Evolutionary conservation across 1,139 yeast genomes (phyloP), one percentile per base, ranked within the genome.

Genomic region (Debaryomyces robertsiae): DNA sequence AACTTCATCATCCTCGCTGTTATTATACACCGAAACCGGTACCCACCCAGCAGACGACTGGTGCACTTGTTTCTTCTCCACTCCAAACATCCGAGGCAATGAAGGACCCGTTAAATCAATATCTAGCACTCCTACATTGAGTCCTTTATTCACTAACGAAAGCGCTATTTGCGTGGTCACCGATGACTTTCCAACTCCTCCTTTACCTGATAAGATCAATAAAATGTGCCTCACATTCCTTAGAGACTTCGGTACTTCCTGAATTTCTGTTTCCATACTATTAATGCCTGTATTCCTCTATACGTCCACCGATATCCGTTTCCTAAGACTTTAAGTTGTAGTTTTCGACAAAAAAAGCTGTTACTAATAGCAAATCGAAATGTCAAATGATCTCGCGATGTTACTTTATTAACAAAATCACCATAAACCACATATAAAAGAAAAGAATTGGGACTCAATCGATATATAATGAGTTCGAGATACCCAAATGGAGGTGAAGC

Each of bases 61-160:
- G 52, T 79, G 89, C 2, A 93, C 89, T 53, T 89, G 90, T 36
- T 74, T 73, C 13, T 68, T 67, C 57, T 94, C 98, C 4, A 90
- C 77, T 0, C 97, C 98, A 66, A 94, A 89, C 95, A 94, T 90
- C 39, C 98, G 73, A 2, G 99, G 98, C 36, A 91, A 69, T 1
- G 98, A 90, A 0, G 99, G 99, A 0, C 99, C 99, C 0, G 98
- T 94, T 38, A 94, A 69, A 66, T 93, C 99, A 17, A 93, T 90
- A 58, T 93, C 99, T 29, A 94, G 66, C 0, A 93, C 95, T 1
- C 98, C 99, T 10, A 93, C 96, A 53, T 78, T 82, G 54, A 63
- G 79, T 1, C 95, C 95, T 56, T 78, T 69, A 24, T 75, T 67
- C 5, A 81, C 89, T 27, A 94, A 69, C 0, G 93, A 74, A 16